These are phyloP conservation scores for Ophiosphaerella korrae DNA, from an alignment of 2,329 filamentous ascomycete species.

Conservation along the genomic window DNA sequence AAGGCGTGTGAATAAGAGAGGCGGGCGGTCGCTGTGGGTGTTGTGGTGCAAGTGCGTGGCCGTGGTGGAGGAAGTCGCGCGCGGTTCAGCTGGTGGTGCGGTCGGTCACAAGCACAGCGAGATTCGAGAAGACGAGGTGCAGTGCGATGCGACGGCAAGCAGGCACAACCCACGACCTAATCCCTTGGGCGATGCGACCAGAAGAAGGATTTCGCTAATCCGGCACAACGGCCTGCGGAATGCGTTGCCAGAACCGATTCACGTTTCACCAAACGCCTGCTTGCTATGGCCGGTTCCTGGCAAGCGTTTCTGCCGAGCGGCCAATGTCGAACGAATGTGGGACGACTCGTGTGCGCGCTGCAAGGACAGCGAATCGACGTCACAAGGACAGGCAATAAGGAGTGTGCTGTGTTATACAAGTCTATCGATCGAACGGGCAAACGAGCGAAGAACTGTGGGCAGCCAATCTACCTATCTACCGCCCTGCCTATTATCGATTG, in stretches of 20 bases:
- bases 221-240: not conserved
- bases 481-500: slow-evolving; percentile 2
- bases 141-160: not conserved
- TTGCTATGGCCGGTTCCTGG: slow-evolving; percentile 10
- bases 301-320: slow-evolving; percentile 5
- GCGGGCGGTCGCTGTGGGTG: not conserved
- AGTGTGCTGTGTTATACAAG: no score
- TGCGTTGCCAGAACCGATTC: slow-evolving; percentile 25
- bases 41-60: not conserved
- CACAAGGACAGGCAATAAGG: no score
- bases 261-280: slow-evolving; percentile 45
- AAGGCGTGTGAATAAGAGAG: not conserved
- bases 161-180: no score
- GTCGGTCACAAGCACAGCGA: not conserved
- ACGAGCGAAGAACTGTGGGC: no score
- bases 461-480: no score
- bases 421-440: no score
- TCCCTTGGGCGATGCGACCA: not conserved
- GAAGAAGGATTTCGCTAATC: no score
- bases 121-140: not conserved
- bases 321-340: slow-evolving; percentile 15
- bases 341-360: not conserved
- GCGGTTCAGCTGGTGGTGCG: slow-evolving; percentile 1
- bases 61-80: not conserved
- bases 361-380: no score